Conservation (phyloP, 345 rosid genomes). For the Citrus unshiu region DNA sequence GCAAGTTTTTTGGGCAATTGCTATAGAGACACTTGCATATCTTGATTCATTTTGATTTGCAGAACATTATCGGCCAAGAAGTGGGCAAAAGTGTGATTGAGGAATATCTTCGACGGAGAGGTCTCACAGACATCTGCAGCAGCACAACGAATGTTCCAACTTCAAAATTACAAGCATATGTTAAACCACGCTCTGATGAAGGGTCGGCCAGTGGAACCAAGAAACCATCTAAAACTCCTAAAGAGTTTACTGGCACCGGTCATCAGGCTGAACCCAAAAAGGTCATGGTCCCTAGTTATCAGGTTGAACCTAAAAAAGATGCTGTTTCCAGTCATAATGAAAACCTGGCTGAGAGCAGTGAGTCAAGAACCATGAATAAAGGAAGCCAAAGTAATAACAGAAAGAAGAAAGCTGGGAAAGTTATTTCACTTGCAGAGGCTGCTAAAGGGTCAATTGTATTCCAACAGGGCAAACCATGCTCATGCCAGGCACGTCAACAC, state of each 20-base stretch:
- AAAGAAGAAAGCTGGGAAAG: slow-evolving; percentile 88
- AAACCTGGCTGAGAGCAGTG: slow-evolving; percentile 22
- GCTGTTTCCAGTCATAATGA: slow-evolving; percentile 19
- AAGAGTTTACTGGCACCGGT: slow-evolving; percentile 38
- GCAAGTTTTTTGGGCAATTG: not conserved
- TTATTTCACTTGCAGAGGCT: slow-evolving; percentile 86
- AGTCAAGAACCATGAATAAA: slow-evolving; percentile 25
- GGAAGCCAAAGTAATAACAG: slow-evolving; percentile 47
- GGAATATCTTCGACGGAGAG: slow-evolving; percentile 72
- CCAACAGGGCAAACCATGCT: slow-evolving; percentile 92
- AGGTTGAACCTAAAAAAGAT: slow-evolving; percentile 27
- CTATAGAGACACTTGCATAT: not conserved
- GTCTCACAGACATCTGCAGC: slow-evolving; percentile 41
- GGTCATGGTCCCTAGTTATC: slow-evolving; percentile 21
- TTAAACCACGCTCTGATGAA: slow-evolving; percentile 62
- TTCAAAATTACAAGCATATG: slow-evolving; percentile 66
- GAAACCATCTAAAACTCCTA: slow-evolving; percentile 44
- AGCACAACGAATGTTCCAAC: slow-evolving; percentile 31
- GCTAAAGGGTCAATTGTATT: slow-evolving; percentile 91
- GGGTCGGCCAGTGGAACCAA: slow-evolving; percentile 39
- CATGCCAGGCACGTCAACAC: slow-evolving; percentile 89
- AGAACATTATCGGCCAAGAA: slow-evolving; percentile 84
- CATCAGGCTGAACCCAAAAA: slow-evolving; percentile 31
- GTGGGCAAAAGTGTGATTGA: slow-evolving; percentile 64
- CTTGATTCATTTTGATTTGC: slow-evolving; percentile 19